Base-by-base conservation (phyloP, 495 filamentous ascomycete genomes). In the Aspergillus avenaceus region DNA sequence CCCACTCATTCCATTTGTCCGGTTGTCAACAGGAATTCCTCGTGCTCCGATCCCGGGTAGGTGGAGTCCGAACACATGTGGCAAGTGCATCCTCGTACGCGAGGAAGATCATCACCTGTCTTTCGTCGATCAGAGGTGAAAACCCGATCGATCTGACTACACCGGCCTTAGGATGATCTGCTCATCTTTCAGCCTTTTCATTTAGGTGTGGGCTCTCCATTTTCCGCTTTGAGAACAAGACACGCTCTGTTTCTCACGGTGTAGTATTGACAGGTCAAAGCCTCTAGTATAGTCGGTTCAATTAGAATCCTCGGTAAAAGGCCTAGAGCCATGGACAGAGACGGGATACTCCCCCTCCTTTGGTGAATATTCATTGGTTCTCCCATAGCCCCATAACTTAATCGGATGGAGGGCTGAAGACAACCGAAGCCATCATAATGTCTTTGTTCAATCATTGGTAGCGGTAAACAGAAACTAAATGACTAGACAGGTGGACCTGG, bases 401-500 rank as follows among this genome's bases (percentile, higher is more conserved):
- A 54, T 40, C 38, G 50, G 59, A 47, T 40, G 55, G 26, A 36
- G 44, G 53, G 47, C 44, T 52, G 53, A 57, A 40, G 44, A 28
- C 29, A 48, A 41, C n/a, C n/a, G 36, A 23, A 45, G 44, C 26
- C 47, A 54, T 41, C n/a, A 57, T 54, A 45, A 22, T 47, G 49
- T 47, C 18, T 16, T 28, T 28, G 44, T 8, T n/a, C 46, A 25
- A 26, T 59, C 50, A 62, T 62, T 59, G 53, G 60, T 42, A 62
- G 51, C 16, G 36, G 24, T 22, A 44, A 14, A 3, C 13, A 34
- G n/a, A 14, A 31, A 31, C n/a, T 36, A 25, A 38, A 28, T 18
- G 36, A 28, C 38, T 54, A 50, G 37, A 36, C 8, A 41, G 18
- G 47, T 31, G 54, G 44, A 41, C 26, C 16, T 34, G 29, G 4